Percentiles rank a stretch among this genome's conserved stretches.
Evolutionary conservation across 441 rosid species (phyloP).

Genomic region (Euphorbia celastroides): DNA sequence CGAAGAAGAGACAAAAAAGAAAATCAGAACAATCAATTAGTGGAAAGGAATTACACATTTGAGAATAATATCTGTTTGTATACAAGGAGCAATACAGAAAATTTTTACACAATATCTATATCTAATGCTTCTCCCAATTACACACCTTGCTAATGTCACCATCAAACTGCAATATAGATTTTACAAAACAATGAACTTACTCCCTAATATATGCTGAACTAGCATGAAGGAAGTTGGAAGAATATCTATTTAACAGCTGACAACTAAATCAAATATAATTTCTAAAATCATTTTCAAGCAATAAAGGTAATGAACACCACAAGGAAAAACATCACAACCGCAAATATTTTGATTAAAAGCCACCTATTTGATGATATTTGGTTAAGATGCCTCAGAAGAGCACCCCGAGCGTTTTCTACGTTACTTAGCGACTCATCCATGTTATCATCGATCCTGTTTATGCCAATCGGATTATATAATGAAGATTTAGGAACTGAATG

Average conservation of each 20-base stretch:
- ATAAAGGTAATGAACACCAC: conserved; percentile 56
- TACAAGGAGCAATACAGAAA: not conserved
- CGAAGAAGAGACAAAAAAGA: not conserved
- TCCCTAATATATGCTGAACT: conserved; percentile 8
- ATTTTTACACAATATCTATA: conserved; percentile 10
- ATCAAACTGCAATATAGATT: conserved; percentile 5
- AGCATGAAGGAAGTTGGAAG: not conserved
- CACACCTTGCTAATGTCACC: conserved; percentile 3
- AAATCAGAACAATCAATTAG: not conserved
- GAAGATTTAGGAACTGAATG: not conserved
- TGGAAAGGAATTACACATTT: not conserved
- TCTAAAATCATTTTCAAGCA: conserved; percentile 35
- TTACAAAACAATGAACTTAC: conserved; percentile 16
- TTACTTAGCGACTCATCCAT: conserved; percentile 84
- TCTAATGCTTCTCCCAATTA: not conserved
- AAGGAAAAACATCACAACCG: conserved; percentile 57
- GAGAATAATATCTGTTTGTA: not conserved
- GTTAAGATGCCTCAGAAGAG: conserved; percentile 78
- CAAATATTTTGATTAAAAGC: conserved; percentile 85
- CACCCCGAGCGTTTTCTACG: conserved; percentile 74
- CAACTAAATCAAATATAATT: not conserved
- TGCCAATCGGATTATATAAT: conserved; percentile 9
- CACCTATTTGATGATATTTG: conserved; percentile 84
- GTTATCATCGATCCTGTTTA: conserved; percentile 80
- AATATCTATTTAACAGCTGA: not conserved